Conservation (phyloP, 768 basidiomycete species). For the Naganishia onofrii region DNA sequence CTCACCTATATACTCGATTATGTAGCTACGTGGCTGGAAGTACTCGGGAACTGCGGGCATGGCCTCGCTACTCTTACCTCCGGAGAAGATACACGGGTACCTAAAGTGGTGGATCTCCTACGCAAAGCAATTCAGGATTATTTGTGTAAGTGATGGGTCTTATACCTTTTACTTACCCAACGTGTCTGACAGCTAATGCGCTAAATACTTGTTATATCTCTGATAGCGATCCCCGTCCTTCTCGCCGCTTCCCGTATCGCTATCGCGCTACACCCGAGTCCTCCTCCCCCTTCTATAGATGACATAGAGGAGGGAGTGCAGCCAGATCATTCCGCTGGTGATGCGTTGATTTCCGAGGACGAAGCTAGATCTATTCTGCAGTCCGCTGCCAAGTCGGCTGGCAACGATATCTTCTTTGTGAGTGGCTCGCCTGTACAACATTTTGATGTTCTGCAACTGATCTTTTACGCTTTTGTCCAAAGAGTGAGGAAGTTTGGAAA, state of each 20-base stretch:
- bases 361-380: constrained; percentile 19
- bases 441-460: neutral
- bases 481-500: constrained; percentile 25
- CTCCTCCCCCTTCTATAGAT: neutral
- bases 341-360: constrained; percentile 3
- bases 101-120: neutral
- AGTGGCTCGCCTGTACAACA: neutral
- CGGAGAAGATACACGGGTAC: neutral
- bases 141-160: neutral
- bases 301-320: neutral
- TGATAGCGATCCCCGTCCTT: constrained; percentile 24
- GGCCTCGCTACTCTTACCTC: neutral
- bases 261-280: constrained; percentile 1
- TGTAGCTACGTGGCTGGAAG: constrained; percentile 25
- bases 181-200: no score
- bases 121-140: constrained; percentile 12
- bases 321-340: neutral
- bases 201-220: neutral
- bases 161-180: neutral
- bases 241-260: constrained; percentile 6
- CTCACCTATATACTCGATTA: neutral
- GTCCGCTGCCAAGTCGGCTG: neutral
- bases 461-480: neutral
- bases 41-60: constrained; percentile 6
- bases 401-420: constrained; percentile 5